Base-by-base conservation (phyloP, 768 basidiomycete genomes). In the Termitomyces bulborhizus region DNA sequence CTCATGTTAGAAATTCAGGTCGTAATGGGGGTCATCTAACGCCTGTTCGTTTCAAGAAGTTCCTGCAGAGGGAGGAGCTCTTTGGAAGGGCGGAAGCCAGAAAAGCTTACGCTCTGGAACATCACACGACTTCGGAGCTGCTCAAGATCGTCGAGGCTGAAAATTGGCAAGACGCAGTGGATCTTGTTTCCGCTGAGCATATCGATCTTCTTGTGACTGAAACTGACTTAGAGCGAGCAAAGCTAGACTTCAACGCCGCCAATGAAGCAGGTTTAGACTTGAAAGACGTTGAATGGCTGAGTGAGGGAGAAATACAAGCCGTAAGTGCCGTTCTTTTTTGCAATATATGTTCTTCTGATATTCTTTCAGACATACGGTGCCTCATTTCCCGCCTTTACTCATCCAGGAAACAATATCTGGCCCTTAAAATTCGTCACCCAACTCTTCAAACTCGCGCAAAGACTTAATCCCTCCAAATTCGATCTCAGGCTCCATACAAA, bases 1-100 rank as follows among this genome's bases (percentile, higher is more conserved):
- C 48, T 34, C 13, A 57, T 21, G 34, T 12, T 40, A 27, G n/a
- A 11, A 36, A 32, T 8, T 3, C 52, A 91, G 88, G 88, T 51
- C 75, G 90, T n/a, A 93, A 92, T 59, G 90, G 89, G 1, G 88
- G 90, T 0, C 89, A 91, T 63, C 73, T 91, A 15, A 84, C 82
- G 0, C 78, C 84, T 0, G 65, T 65, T 39, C 63, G 69, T 3
- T 84, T 83, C 64, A 56, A 64, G 0, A 70, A 70, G 1, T 90
- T 89, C 62, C 49, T 60, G 1, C 57, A 62, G 1, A 72, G 74
- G 13, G 60, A 69, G 31, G 42, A 61, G 4, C 46, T 53, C 18
- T 81, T 80, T 59, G 85, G 84, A 0, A 65, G 68, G 0, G 75
- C 77, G 3, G 82, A 90, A 52, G 82, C 87, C 0, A 63, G 71